Evolutionary conservation across 768 basidiomycete species (phyloP).

Genomic region (Gymnopilus junonius): DNA sequence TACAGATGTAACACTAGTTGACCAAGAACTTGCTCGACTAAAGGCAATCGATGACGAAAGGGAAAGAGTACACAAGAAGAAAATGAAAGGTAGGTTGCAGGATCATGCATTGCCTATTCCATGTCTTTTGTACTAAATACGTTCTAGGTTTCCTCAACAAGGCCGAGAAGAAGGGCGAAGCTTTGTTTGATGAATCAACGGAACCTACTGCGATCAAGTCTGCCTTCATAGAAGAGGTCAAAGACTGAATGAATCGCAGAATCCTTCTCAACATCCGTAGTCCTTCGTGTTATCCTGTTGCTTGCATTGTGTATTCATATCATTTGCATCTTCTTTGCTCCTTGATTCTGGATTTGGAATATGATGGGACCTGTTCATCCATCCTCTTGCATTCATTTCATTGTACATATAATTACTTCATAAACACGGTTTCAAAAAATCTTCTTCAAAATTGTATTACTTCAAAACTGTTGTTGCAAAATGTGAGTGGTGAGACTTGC

Average conservation of each 20-base stretch:
- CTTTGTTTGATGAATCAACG: conserved; percentile 20
- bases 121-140: background rate
- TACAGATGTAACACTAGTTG: conserved; percentile 59
- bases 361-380: background rate
- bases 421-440: background rate
- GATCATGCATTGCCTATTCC: background rate
- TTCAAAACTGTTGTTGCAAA: background rate
- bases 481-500: background rate
- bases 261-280: background rate
- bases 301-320: conserved; percentile 6
- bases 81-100: conserved; percentile 63
- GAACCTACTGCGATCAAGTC: conserved; percentile 19
- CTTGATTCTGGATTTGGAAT: background rate
- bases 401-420: conserved; percentile 8
- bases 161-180: conserved; percentile 35
- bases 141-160: conserved; percentile 56
- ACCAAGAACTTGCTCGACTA: conserved; percentile 68
- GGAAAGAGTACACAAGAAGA: conserved; percentile 67
- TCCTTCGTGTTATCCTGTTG: conserved; percentile 13
- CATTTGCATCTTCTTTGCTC: background rate
- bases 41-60: conserved; percentile 67
- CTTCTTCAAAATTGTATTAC: background rate
- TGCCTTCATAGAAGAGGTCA: conserved; percentile 29
- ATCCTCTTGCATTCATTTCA: background rate
- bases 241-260: conserved; percentile 9